phyloP scores from a whole-genome alignment of 1,284 basidiomycete genomes.

The Trichosporon sp. region DNA sequence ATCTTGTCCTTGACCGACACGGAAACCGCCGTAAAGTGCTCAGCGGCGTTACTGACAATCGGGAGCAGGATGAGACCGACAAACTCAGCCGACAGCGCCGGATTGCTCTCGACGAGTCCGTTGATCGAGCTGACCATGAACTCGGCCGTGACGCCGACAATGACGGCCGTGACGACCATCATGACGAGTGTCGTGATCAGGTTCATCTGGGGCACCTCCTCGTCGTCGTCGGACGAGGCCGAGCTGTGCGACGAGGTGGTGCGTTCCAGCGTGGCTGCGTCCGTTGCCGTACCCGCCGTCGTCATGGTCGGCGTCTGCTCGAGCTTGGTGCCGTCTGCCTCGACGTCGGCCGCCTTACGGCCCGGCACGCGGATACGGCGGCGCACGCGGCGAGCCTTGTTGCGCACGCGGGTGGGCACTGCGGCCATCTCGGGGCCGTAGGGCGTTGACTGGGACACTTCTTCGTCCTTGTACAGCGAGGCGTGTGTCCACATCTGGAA shows the following conservation, averaged over 20 bases:
- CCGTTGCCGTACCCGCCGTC: too few species aligned
- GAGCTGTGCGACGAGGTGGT: neutral
- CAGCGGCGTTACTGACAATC: constrained; percentile 49
- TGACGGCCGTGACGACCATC: constrained; percentile 39
- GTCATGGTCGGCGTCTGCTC: neutral
- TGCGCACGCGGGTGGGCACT: constrained; percentile 21
- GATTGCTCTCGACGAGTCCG: constrained; percentile 43
- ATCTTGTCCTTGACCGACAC: constrained; percentile 70
- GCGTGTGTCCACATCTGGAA: constrained; percentile 74
- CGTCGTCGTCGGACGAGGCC: constrained; percentile 35
- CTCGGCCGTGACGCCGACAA: constrained; percentile 69
- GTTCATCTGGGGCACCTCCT: constrained; percentile 50
- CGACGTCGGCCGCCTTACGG: neutral
- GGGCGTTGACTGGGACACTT: constrained; percentile 29
- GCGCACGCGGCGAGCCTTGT: constrained; percentile 3
- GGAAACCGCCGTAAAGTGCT: constrained; percentile 81
- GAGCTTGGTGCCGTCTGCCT: neutral
- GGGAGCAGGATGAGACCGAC: constrained; percentile 56
- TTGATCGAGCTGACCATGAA: constrained; percentile 50
- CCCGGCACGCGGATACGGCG: neutral
- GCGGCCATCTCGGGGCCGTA: constrained; percentile 37
- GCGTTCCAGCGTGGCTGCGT: neutral
- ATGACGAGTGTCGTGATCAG: constrained; percentile 50
- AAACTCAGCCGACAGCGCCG: constrained; percentile 61
- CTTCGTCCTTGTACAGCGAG: constrained; percentile 55